Evolutionary conservation across 495 filamentous ascomycete genomes (phyloP).

Genomic region (Acidomyces sp.): DNA sequence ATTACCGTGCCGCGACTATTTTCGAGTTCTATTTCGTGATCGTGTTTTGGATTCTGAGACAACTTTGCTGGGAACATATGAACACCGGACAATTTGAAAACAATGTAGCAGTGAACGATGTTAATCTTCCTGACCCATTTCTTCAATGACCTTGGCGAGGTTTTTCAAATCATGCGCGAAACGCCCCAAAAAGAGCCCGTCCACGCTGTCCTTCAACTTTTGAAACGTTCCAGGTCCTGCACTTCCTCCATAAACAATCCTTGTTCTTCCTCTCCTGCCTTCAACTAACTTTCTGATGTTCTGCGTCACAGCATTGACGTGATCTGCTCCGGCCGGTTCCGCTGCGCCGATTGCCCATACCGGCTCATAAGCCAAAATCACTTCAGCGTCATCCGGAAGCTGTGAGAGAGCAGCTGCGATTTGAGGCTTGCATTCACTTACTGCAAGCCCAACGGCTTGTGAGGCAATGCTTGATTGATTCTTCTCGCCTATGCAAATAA

Average conservation of each 20-base stretch:
- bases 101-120: no score
- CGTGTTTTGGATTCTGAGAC: no score
- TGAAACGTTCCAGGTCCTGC: slow-evolving; percentile 65
- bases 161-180: slow-evolving; percentile 65
- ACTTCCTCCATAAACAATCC: slow-evolving; percentile 69
- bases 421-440: slow-evolving; percentile 51
- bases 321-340: slow-evolving; percentile 55
- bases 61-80: no score
- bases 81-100: no score
- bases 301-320: slow-evolving; percentile 58
- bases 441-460: slow-evolving; percentile 43
- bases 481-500: slow-evolving; percentile 69
- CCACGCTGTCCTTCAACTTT: slow-evolving; percentile 50
- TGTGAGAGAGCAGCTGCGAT: slow-evolving; percentile 46
- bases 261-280: slow-evolving; percentile 38
- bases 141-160: slow-evolving; percentile 52
- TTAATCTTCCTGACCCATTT: slow-evolving; percentile 43
- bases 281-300: slow-evolving; percentile 36
- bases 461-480: slow-evolving; percentile 26
- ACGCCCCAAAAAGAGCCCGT: slow-evolving; percentile 70
- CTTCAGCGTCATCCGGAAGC: slow-evolving; percentile 45
- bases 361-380: slow-evolving; percentile 77
- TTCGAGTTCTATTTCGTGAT: no score
- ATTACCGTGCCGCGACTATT: no score
- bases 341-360: slow-evolving; percentile 76